Evolutionary conservation across 257 asterid species (phyloP).

Genomic region (Solanum gandarillasii): DNA sequence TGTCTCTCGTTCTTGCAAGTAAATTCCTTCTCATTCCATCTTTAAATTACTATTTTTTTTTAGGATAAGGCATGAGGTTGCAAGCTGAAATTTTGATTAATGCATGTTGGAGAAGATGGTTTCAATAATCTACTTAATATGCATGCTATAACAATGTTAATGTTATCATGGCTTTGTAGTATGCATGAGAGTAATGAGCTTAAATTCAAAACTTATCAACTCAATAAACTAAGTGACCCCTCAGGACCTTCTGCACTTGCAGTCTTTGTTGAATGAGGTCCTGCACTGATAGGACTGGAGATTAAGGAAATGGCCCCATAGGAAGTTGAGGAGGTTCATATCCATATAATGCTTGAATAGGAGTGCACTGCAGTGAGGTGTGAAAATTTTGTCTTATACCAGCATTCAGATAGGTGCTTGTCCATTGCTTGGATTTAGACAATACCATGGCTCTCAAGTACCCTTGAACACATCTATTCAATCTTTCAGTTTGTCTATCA

Average conservation of each 20-base stretch:
- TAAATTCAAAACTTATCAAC: too few relatives aligned
- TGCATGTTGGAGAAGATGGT: neutral
- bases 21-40: neutral
- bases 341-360: neutral
- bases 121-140: neutral
- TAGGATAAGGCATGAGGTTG: too few relatives aligned
- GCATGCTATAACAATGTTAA: too few relatives aligned
- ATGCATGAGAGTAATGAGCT: too few relatives aligned
- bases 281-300: neutral
- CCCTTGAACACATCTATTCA: neutral
- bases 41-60: neutral
- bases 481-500: neutral
- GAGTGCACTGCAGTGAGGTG: neutral
- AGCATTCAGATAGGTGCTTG: neutral
- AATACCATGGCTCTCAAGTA: neutral
- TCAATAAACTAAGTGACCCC: too few relatives aligned
- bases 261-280: neutral
- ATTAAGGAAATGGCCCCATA: neutral
- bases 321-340: neutral
- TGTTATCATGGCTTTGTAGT: too few relatives aligned
- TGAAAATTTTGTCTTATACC: neutral
- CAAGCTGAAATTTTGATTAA: too few relatives aligned
- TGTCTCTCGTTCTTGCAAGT: slow-evolving; percentile 61
- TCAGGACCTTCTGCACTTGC: neutral
- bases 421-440: neutral